Conservation (phyloP, 108 stramenopile genomes). For the Pseudonitzschia pungens region DNA sequence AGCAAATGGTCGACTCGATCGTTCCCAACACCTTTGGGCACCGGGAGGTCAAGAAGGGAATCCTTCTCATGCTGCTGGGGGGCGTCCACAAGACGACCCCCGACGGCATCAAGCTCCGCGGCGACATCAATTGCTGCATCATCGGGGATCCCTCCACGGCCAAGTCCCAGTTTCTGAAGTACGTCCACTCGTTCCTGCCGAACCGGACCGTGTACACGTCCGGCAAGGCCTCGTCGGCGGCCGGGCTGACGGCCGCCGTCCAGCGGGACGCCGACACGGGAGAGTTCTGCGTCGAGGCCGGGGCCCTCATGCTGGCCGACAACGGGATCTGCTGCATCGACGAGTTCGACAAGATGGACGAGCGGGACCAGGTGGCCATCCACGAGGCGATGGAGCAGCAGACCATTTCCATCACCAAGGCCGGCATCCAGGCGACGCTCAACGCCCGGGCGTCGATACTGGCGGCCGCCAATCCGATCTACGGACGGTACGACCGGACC, state of each 20-base stretch:
- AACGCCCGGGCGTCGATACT: slow-evolving; percentile 98
- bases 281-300: slow-evolving; percentile 98
- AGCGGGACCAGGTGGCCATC: slow-evolving; percentile 94
- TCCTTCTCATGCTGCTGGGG: slow-evolving; percentile 93
- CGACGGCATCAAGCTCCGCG: slow-evolving; percentile 96
- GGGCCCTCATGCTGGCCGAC: slow-evolving; percentile 98
- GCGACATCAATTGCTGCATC: slow-evolving; percentile 97
- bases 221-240: slow-evolving; percentile 96
- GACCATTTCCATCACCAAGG: slow-evolving; percentile 99
- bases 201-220: slow-evolving; percentile 94
- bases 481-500: slow-evolving; percentile 97
- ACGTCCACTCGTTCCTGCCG: slow-evolving; percentile 92
- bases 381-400: slow-evolving; percentile 99
- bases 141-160: slow-evolving; percentile 99
- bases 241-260: slow-evolving; percentile 98
- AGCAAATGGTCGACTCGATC: slow-evolving; percentile 85
- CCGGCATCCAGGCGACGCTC: slow-evolving; percentile 98
- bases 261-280: slow-evolving; percentile 97
- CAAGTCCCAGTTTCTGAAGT: slow-evolving; percentile 97
- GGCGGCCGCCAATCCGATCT: slow-evolving; percentile 98
- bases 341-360: slow-evolving; percentile 95
- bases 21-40: slow-evolving; percentile 96
- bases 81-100: slow-evolving; percentile 96
- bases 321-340: slow-evolving; percentile 99
- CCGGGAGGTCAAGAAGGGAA: slow-evolving; percentile 94